Conservation (phyloP, 108 stramenopile species). For the Stephanodiscus minutulus region DNA sequence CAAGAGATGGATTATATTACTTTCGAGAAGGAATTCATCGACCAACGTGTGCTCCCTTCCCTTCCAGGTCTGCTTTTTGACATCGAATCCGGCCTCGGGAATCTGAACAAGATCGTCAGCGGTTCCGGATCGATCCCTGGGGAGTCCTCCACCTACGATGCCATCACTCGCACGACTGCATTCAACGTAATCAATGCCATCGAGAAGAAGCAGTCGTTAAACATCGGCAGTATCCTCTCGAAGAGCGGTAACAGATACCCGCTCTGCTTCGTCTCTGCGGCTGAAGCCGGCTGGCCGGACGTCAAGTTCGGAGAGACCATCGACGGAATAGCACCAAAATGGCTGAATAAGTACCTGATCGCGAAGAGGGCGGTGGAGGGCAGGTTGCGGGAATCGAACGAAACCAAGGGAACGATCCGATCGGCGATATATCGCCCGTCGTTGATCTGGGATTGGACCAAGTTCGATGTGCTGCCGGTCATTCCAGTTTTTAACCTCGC, state of each 20-base stretch:
- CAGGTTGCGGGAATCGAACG: slow-evolving; percentile 40
- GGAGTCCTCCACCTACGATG: slow-evolving; percentile 73
- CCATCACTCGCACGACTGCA: slow-evolving; percentile 76
- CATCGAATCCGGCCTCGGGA: slow-evolving; percentile 67
- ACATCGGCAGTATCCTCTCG: slow-evolving; percentile 31
- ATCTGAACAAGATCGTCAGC: slow-evolving; percentile 68
- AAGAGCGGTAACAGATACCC: slow-evolving; percentile 52
- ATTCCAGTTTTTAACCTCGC: slow-evolving; percentile 77
- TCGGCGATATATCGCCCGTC: slow-evolving; percentile 73
- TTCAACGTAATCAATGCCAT: slow-evolving; percentile 79
- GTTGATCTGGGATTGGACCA: slow-evolving; percentile 84
- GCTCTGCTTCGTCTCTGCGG: slow-evolving; percentile 76
- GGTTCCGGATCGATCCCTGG: slow-evolving; percentile 78
- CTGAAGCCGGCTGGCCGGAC: slow-evolving; percentile 89
- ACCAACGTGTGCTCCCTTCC: slow-evolving; percentile 11
- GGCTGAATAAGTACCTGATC: slow-evolving; percentile 66
- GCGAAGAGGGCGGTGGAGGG: slow-evolving; percentile 82
- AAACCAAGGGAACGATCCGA: slow-evolving; percentile 46
- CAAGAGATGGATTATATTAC: neutral
- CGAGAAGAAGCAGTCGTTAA: slow-evolving; percentile 38
- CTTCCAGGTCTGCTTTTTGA: slow-evolving; percentile 79
- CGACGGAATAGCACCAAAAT: slow-evolving; percentile 76
- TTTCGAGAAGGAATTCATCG: neutral
- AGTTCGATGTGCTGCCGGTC: slow-evolving; percentile 65
- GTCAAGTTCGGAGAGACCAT: slow-evolving; percentile 62